Base-by-base conservation (phyloP, 331 rosid species). In the Acacia concinna region DNA sequence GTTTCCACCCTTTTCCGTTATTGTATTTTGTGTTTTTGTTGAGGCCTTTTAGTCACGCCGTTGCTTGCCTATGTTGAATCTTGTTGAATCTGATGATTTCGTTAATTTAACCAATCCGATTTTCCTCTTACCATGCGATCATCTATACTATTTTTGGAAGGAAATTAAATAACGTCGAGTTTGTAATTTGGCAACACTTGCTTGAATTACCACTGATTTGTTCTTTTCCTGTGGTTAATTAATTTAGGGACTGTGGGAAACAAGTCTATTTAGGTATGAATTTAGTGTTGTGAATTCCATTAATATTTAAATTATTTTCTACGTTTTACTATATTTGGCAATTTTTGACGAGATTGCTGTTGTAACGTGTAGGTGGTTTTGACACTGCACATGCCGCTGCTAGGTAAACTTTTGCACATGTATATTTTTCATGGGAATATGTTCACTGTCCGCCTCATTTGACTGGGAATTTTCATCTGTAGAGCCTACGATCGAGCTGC, bases 401-500 rank as follows among this genome's bases (percentile, higher is more conserved):
- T 44, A 93, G 98, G 99, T 96, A 87, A 68, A 68, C 21, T 21
- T 44, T 68, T 35, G 31, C 44, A n/a, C 34, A 21, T 78, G 32
- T 40, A n/a, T 79, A 77, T 32, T 57, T 68, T 63, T 32, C 52
- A 66, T 46, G 25, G 25, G 27, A 40, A 41, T 6, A 60, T 28
- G 37, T 60, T 28, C 18, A 13, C n/a, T 28, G 68, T 60, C 44
- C 15, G 38, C 38, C 8, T 73, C 31, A 21, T 25, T 67, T 77
- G 77, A 79, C 76, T 81, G 75, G 68, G 72, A 40, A 31, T 80
- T 91, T 63, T 46, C 37, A 30, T 70, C 28, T 46, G 77, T 47
- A 96, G 99, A 80, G 99, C 99, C 71, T 96, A 96, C 64, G 99
- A 96, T 88, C 97, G 97, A 73, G 99, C 99, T 73, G 99, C 99